Evolutionary conservation across 371 early-diverging fungal species (phyloP).

Genomic region (Rhizopus sp.): DNA sequence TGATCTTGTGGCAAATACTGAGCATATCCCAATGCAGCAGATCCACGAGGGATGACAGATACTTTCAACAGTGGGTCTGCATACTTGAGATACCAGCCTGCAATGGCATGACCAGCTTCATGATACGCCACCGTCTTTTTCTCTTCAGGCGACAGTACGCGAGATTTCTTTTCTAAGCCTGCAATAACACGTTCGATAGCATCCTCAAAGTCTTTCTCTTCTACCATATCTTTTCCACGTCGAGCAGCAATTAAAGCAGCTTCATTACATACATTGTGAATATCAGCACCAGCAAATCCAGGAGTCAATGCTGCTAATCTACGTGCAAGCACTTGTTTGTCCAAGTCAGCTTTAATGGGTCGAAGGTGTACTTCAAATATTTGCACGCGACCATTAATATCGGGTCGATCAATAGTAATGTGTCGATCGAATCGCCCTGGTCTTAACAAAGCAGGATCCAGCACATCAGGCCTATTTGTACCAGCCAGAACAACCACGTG

Average conservation of each 20-base stretch:
- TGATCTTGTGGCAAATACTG: slow-evolving; percentile 97
- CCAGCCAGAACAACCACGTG: slow-evolving; percentile 95
- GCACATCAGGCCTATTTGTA: slow-evolving; percentile 92
- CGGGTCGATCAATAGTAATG: slow-evolving; percentile 95
- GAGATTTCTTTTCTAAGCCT: slow-evolving; percentile 96
- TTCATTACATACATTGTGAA: slow-evolving; percentile 98
- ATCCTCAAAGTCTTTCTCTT: slow-evolving; percentile 88
- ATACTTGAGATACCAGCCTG: slow-evolving; percentile 95
- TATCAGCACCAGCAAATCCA: slow-evolving; percentile 97
- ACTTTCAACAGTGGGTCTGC: slow-evolving; percentile 96
- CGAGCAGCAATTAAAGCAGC: slow-evolving; percentile 97
- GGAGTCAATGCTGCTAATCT: slow-evolving; percentile 94
- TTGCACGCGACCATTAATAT: slow-evolving; percentile 92
- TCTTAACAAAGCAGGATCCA: slow-evolving; percentile 91
- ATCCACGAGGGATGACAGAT: slow-evolving; percentile 95
- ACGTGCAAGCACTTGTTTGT: slow-evolving; percentile 70
- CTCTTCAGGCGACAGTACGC: slow-evolving; percentile 94
- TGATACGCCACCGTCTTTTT: slow-evolving; percentile 98
- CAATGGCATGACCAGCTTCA: slow-evolving; percentile 98
- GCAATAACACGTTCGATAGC: slow-evolving; percentile 98
- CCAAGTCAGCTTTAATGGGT: slow-evolving; percentile 88
- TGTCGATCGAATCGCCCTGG: slow-evolving; percentile 99
- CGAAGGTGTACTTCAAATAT: slow-evolving; percentile 96
- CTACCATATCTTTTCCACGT: slow-evolving; percentile 67
- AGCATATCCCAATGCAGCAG: slow-evolving; percentile 95